These are phyloP conservation scores for Smittium mucronatum DNA, from an alignment of 371 early-diverging fungal species.

Conservation along the genomic window DNA sequence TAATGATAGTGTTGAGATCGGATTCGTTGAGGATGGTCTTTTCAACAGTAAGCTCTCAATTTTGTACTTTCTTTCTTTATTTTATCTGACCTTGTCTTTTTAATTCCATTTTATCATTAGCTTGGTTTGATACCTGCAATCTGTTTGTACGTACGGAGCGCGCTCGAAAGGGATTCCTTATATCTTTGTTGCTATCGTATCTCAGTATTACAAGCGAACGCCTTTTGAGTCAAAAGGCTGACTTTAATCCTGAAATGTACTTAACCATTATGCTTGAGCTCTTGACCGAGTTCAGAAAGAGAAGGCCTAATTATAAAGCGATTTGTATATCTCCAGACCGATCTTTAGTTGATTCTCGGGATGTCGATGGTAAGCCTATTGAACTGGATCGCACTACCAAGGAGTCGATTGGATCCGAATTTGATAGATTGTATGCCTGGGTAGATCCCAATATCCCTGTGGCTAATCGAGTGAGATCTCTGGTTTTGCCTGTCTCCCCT, in stretches of 20 bases:
- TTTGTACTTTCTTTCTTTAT: neutral
- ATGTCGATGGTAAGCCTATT: slow-evolving; percentile 10
- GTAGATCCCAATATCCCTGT: slow-evolving; percentile 30
- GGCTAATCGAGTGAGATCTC: slow-evolving; percentile 22
- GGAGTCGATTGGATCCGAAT: slow-evolving; percentile 34
- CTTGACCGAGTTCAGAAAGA: slow-evolving; percentile 33
- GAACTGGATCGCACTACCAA: slow-evolving; percentile 26
- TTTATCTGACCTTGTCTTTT: slow-evolving; percentile 3
- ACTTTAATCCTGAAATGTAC: slow-evolving; percentile 32
- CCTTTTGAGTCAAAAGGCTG: slow-evolving; percentile 28
- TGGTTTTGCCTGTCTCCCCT: slow-evolving; percentile 26
- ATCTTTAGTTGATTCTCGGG: slow-evolving; percentile 1
- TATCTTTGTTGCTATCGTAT: slow-evolving; percentile 25
- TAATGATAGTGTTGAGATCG: slow-evolving; percentile 28
- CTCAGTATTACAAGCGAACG: slow-evolving; percentile 27
- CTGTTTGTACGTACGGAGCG: slow-evolving; percentile 25
- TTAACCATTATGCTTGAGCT: slow-evolving; percentile 27
- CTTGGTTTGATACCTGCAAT: slow-evolving; percentile 21
- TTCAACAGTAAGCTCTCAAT: slow-evolving; percentile 23
- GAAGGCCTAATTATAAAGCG: slow-evolving; percentile 33
- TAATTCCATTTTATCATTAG: neutral
- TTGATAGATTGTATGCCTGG: slow-evolving; percentile 34
- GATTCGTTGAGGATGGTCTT: slow-evolving; percentile 28
- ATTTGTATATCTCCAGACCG: slow-evolving; percentile 24
- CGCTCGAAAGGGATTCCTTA: slow-evolving; percentile 17